These are phyloP conservation scores for Hebeloma cylindrosporum DNA, from an alignment of 768 basidiomycete genomes.

Conservation along the genomic window DNA sequence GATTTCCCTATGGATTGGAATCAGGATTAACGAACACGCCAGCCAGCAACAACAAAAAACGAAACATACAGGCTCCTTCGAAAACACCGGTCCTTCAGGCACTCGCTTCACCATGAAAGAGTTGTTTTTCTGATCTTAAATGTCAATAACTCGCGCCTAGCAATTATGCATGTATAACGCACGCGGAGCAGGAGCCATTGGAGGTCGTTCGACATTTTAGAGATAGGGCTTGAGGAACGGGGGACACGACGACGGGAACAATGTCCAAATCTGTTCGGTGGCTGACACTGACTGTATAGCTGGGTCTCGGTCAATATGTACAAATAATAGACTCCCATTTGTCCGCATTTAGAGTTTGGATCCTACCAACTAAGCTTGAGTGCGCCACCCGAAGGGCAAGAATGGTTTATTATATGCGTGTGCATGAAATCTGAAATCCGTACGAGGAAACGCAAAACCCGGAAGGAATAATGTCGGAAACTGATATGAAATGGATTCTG, in stretches of 20 bases:
- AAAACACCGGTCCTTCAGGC: constrained; percentile 74
- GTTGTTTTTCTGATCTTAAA: constrained; percentile 77
- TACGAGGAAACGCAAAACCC: no score
- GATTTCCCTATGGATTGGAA: constrained; percentile 71
- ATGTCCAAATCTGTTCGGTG: constrained; percentile 27
- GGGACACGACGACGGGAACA: constrained; percentile 15
- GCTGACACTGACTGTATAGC: constrained; percentile 43
- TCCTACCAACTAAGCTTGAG: not conserved
- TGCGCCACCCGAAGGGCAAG: not conserved
- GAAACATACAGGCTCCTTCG: constrained; percentile 73
- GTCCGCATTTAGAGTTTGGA: constrained; percentile 3
- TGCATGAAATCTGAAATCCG: no score
- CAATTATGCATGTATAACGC: constrained; percentile 31
- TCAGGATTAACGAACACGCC: constrained; percentile 14
- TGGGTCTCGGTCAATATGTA: constrained; percentile 26
- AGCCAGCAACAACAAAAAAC: not conserved
- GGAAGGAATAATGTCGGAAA: no score
- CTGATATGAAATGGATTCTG: no score
- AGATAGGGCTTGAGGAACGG: constrained; percentile 23
- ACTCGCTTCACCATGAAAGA: constrained; percentile 83
- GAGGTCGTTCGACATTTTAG: constrained; percentile 83
- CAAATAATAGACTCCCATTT: constrained; percentile 24
- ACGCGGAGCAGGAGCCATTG: constrained; percentile 93
- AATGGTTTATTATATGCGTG: no score
- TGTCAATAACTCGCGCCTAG: constrained; percentile 9